Percentiles rank a stretch among this genome's conserved stretches.
Conservation (phyloP, 2,329 filamentous ascomycete species). For the Nemania diffusa region DNA sequence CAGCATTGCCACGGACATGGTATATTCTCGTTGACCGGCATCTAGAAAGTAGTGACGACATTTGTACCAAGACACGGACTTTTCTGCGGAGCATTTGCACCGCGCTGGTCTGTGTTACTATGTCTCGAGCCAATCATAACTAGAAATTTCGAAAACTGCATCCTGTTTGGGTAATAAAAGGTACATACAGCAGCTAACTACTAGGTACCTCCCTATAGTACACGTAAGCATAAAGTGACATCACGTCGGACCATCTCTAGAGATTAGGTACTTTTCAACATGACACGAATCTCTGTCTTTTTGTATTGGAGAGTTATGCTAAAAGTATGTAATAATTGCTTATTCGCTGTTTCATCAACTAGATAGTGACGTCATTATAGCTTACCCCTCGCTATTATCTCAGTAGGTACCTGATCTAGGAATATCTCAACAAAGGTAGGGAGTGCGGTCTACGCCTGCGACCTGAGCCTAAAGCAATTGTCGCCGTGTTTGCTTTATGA, state of each 20-base stretch:
- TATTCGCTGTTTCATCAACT: background rate
- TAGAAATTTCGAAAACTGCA: background rate
- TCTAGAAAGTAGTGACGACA: conserved; percentile 33
- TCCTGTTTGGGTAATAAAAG: conserved; percentile 28
- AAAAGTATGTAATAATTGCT: too few species aligned
- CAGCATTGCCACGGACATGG: background rate
- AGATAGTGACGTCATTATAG: conserved; percentile 3
- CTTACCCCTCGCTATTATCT: conserved; percentile 2
- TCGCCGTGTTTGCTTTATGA: background rate
- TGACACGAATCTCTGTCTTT: too few species aligned
- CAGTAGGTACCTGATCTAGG: background rate
- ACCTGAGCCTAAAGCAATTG: background rate
- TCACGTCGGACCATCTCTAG: too few species aligned
- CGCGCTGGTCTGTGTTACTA: conserved; percentile 4
- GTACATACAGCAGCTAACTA: background rate
- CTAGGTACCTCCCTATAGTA: background rate
- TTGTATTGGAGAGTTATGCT: background rate
- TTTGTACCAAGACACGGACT: conserved; percentile 1
- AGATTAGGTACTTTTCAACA: too few species aligned
- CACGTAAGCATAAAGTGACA: conserved; percentile 15
- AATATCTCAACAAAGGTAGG: background rate
- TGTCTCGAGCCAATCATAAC: conserved; percentile 20
- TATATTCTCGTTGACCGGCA: background rate
- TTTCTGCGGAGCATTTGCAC: conserved; percentile 34
- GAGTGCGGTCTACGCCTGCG: background rate